These are phyloP conservation scores for Neocatenulostroma microsporum DNA, from an alignment of 2,329 filamentous ascomycete species.

Conservation along the genomic window DNA sequence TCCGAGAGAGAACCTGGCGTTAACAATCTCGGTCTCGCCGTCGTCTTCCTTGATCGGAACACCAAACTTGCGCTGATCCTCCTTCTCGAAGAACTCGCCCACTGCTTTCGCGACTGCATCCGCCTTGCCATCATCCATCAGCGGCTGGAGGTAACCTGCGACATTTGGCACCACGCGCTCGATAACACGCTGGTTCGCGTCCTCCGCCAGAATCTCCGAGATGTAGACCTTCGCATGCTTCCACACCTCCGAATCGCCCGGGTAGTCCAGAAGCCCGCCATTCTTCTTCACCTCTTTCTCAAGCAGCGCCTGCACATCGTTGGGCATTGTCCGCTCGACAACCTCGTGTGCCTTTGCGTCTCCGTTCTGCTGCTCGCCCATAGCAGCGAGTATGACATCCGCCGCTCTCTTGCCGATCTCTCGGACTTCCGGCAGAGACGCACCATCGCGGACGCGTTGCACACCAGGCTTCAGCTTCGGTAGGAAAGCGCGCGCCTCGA, in stretches of 20 bases:
- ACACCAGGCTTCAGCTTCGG: conserved; percentile 93
- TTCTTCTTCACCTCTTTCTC: conserved; percentile 68
- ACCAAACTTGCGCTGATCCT: conserved; percentile 82
- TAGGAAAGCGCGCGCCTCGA: conserved; percentile 89
- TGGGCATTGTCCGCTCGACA: conserved; percentile 58
- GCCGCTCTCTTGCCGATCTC: conserved; percentile 78
- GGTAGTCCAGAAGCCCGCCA: conserved; percentile 54
- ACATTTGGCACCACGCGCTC: conserved; percentile 62
- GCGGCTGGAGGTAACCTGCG: conserved; percentile 63
- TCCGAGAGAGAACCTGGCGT: conserved; percentile 92
- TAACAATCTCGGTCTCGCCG: conserved; percentile 92
- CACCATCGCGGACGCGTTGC: conserved; percentile 75
- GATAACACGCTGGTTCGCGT: conserved; percentile 74
- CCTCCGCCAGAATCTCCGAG: conserved; percentile 75
- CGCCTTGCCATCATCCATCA: conserved; percentile 57
- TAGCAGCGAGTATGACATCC: conserved; percentile 85
- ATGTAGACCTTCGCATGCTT: conserved; percentile 65
- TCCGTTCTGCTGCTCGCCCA: conserved; percentile 56
- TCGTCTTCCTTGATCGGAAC: conserved; percentile 80
- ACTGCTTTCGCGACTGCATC: conserved; percentile 63
- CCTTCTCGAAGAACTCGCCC: conserved; percentile 69
- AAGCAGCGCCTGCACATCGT: conserved; percentile 67
- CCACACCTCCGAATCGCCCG: conserved; percentile 56
- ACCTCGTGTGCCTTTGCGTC: conserved; percentile 43
- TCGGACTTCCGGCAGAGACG: conserved; percentile 88